Evolutionary conservation across 768 basidiomycete species (phyloP).

Genomic region (Grammothele lineata): DNA sequence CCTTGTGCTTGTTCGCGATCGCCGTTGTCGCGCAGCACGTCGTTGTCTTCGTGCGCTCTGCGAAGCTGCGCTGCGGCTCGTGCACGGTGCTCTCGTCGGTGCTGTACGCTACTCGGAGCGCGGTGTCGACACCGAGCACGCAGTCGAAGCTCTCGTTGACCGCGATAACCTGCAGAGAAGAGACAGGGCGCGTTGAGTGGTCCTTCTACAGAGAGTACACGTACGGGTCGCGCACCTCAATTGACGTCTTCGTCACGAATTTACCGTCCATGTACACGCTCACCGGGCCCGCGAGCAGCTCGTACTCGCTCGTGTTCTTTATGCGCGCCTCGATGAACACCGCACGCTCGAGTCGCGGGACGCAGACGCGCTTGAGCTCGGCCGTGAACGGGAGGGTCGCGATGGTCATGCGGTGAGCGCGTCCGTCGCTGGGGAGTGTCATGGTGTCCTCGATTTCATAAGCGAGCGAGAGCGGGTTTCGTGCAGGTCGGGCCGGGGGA

Average conservation of each 20-base stretch:
- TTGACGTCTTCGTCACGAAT: constrained; percentile 49
- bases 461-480: constrained; percentile 49
- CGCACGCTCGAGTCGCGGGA: constrained; percentile 46
- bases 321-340: constrained; percentile 46
- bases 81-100: constrained; percentile 35
- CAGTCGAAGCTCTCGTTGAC: constrained; percentile 50
- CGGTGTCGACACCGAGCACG: constrained; percentile 42
- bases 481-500: constrained; percentile 16
- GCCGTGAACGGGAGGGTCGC: constrained; percentile 45
- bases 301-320: constrained; percentile 55
- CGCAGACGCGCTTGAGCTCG: constrained; percentile 41
- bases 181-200: too few species aligned
- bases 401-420: constrained; percentile 52
- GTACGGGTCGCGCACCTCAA: constrained; percentile 29
- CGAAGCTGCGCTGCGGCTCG: constrained; percentile 37
- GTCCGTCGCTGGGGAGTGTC: constrained; percentile 52
- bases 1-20: constrained; percentile 46
- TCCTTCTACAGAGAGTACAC: too few species aligned
- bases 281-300: constrained; percentile 50
- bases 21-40: constrained; percentile 38
- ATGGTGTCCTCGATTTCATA: constrained; percentile 47
- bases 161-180: constrained; percentile 35
- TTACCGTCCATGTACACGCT: constrained; percentile 53
- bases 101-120: constrained; percentile 34
- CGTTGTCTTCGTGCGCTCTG: constrained; percentile 40